Evolutionary conservation across 306 rosid species (phyloP).

Genomic region (Begonia peltatifolia): DNA sequence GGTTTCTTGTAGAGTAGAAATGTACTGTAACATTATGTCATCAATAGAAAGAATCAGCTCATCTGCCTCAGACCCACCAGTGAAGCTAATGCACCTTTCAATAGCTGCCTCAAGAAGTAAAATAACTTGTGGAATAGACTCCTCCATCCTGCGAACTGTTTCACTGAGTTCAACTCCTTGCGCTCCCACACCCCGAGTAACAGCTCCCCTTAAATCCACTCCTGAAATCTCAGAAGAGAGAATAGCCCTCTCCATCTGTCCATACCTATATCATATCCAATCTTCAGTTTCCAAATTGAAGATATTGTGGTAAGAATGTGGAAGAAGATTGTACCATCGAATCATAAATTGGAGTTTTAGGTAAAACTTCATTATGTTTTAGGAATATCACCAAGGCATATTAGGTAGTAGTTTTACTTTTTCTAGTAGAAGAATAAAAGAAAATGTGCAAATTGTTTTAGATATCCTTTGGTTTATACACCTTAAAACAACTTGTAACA

Average conservation of each 20-base stretch:
- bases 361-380: too few relatives aligned
- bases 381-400: too few relatives aligned
- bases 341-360: too few relatives aligned
- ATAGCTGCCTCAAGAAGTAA: slow-evolving; percentile 91
- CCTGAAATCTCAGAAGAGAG: slow-evolving; percentile 90
- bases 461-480: too few relatives aligned
- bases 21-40: slow-evolving; percentile 78
- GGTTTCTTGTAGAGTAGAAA: slow-evolving; percentile 82
- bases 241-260: slow-evolving; percentile 96
- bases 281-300: slow-evolving; percentile 14
- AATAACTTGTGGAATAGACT: slow-evolving; percentile 86
- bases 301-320: slow-evolving; percentile 3
- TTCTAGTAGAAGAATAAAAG: too few relatives aligned
- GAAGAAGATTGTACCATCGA: background rate
- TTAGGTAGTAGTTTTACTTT: too few relatives aligned
- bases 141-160: slow-evolving; percentile 99
- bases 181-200: slow-evolving; percentile 94
- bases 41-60: slow-evolving; percentile 85
- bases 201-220: slow-evolving; percentile 97
- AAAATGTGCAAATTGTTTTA: too few relatives aligned
- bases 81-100: slow-evolving; percentile 90
- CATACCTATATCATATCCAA: slow-evolving; percentile 47
- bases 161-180: slow-evolving; percentile 99
- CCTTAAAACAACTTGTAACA: too few relatives aligned
- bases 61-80: slow-evolving; percentile 99